Base-by-base conservation (phyloP, 2,329 filamentous ascomycete species). In the Cryphonectria radicalis region DNA sequence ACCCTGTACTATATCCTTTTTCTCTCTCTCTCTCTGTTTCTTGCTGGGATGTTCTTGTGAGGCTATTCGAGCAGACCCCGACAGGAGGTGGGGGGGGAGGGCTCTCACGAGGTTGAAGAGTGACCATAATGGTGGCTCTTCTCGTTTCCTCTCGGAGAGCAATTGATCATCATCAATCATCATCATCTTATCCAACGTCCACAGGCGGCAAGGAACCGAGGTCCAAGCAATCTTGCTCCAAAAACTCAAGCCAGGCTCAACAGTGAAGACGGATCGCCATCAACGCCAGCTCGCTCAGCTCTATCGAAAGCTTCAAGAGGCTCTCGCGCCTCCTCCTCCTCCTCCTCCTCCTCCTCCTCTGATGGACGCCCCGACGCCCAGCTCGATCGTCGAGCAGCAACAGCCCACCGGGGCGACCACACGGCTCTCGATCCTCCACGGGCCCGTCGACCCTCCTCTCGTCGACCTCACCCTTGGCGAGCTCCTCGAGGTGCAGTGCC, bases 391-490 rank as follows among this genome's bases (percentile, higher is more conserved):
- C 43, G 71, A 71, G n/a, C 65, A 50, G 10, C 62, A 50, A 7
- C 46, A 70, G 62, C 66, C 71, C 37, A 42, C 32, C 40, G 40
- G 19, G 37, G 50, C 68, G 66, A 77, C 75, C 46, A 81, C 85
- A 35, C 83, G 78, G 66, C 81, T 86, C 22, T 89, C 92, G 0
- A 80, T 94, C 28, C 86, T 95, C 42, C 85, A 92, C 68, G 92
- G 92, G 0, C 89, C 90, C 2, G 85, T 88, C 60, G 87, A 93
- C 74, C 90, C 92, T 71, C 89, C 90, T 1, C 85, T 95, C 53
- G 84, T 93, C 64, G 89, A 93, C 72, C 82, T 94, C 66, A 94
- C 91, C 0, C 85, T 95, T 10, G 90, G 91, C 7, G 90, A 93
- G 77, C 85, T 95, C 0, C 85, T 95, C 55, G 90, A 92, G 72